Evolutionary conservation across 306 rosid genomes (phyloP).

Genomic region (Fagus crenata): DNA sequence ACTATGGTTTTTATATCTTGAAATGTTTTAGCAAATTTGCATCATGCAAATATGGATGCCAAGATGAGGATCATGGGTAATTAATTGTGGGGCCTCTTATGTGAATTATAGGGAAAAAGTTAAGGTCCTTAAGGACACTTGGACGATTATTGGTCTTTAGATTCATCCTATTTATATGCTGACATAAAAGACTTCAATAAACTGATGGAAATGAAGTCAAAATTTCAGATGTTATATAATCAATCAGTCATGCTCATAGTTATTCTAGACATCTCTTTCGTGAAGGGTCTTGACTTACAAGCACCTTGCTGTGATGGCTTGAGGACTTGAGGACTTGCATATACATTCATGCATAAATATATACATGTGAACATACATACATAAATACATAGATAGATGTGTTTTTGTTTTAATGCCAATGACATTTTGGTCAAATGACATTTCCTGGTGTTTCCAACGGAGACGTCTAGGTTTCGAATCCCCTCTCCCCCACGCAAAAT

Average conservation of each 20-base stretch:
- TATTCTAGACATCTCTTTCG: conserved; percentile 2
- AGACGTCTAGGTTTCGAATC: no score
- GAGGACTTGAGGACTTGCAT: background rate
- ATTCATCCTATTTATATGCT: conserved; percentile 26
- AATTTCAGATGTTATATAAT: conserved; percentile 11
- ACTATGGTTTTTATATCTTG: conserved; percentile 14
- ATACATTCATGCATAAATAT: no score
- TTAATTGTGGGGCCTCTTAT: background rate
- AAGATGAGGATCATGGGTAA: conserved; percentile 1
- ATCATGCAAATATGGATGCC: background rate
- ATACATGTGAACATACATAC: background rate
- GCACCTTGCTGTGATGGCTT: background rate
- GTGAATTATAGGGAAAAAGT: background rate
- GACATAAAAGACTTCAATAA: background rate
- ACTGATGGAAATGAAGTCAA: conserved; percentile 3
- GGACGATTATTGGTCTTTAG: background rate
- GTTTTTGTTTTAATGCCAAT: no score
- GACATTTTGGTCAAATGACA: no score
- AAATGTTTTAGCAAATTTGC: conserved; percentile 5
- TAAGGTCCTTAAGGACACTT: conserved; percentile 3
- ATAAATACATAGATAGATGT: no score
- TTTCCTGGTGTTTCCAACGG: no score
- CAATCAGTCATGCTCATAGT: conserved; percentile 7
- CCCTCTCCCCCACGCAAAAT: background rate
- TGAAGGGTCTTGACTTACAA: background rate